Conservation (phyloP, 805 yeast genomes). For the Candida rishiriensis region DNA sequence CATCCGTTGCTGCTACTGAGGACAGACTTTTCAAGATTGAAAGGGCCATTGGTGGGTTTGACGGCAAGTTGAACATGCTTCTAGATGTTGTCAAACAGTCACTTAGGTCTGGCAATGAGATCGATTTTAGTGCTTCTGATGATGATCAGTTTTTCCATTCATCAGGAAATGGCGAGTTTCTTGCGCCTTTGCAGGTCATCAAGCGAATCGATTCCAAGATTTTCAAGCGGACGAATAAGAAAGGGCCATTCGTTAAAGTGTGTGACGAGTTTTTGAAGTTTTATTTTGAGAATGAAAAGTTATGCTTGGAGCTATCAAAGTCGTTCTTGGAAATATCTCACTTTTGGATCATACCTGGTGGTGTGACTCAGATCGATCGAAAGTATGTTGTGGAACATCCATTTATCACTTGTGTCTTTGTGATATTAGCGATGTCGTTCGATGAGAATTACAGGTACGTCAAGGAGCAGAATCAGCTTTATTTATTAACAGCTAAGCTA, state of each 20-base stretch:
- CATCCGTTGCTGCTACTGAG: conserved; percentile 1
- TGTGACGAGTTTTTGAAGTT: conserved; percentile 44
- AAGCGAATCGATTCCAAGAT: conserved; percentile 26
- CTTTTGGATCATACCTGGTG: conserved; percentile 61
- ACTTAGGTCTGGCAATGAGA: conserved; percentile 7
- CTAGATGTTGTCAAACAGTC: conserved; percentile 15
- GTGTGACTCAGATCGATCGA: conserved; percentile 43
- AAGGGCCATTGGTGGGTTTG: conserved; percentile 15
- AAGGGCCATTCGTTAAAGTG: conserved; percentile 30
- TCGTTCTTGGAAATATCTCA: conserved; percentile 50
- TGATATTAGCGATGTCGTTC: conserved; percentile 50
- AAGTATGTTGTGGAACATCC: conserved; percentile 47
- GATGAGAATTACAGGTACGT: conserved; percentile 48
- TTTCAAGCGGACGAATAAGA: conserved; percentile 18
- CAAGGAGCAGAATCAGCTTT: conserved; percentile 42
- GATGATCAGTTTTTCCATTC: conserved; percentile 7
- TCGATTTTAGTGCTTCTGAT: conserved; percentile 9
- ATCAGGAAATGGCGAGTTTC: conserved; percentile 11
- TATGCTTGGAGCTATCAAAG: conserved; percentile 42
- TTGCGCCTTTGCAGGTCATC: conserved; percentile 30
- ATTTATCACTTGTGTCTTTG: conserved; percentile 51
- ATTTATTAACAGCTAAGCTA: conserved; percentile 45
- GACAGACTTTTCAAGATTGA: conserved; percentile 10
- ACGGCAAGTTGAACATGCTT: conserved; percentile 10
- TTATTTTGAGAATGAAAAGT: conserved; percentile 37